Evolutionary conservation across 2,329 filamentous ascomycete species (phyloP).

Genomic region (Sporothrix dimorphospora): DNA sequence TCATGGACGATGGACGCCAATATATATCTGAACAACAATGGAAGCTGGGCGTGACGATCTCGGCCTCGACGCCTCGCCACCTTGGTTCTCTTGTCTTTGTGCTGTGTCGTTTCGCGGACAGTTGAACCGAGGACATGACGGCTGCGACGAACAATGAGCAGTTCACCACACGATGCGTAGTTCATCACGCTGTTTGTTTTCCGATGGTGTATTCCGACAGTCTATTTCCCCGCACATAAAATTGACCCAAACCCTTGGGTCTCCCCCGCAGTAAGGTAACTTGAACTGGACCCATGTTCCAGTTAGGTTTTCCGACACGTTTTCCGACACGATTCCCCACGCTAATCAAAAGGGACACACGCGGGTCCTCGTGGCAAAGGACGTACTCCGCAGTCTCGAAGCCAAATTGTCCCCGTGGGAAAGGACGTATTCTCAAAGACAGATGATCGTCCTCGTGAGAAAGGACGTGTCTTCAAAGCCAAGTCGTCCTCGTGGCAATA

Average conservation of each 20-base stretch:
- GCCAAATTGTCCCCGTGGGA: too few relatives aligned
- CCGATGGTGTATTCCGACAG: slow-evolving; percentile 5
- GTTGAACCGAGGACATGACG: not conserved
- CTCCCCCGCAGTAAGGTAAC: not conserved
- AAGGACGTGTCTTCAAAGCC: too few relatives aligned
- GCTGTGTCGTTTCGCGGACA: not conserved
- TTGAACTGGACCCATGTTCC: not conserved
- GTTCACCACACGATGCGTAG: not conserved
- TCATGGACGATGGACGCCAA: too few relatives aligned
- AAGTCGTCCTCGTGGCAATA: slow-evolving; percentile 5
- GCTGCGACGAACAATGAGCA: not conserved
- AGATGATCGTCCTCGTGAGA: too few relatives aligned
- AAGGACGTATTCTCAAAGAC: too few relatives aligned
- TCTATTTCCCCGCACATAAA: not conserved
- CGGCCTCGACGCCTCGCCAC: not conserved
- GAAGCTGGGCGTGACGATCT: not conserved
- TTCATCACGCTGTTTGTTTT: not conserved
- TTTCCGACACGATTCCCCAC: too few relatives aligned
- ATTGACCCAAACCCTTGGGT: not conserved
- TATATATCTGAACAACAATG: not conserved
- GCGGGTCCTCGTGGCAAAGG: too few relatives aligned
- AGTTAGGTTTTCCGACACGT: not conserved
- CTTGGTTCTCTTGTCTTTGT: not conserved
- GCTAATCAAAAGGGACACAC: too few relatives aligned
- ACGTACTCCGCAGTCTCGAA: too few relatives aligned